Percentiles rank a stretch among this genome's conserved stretches.
These are phyloP conservation scores for Tuber borchii DNA, from an alignment of 495 filamentous ascomycete genomes.

Conservation along the genomic window DNA sequence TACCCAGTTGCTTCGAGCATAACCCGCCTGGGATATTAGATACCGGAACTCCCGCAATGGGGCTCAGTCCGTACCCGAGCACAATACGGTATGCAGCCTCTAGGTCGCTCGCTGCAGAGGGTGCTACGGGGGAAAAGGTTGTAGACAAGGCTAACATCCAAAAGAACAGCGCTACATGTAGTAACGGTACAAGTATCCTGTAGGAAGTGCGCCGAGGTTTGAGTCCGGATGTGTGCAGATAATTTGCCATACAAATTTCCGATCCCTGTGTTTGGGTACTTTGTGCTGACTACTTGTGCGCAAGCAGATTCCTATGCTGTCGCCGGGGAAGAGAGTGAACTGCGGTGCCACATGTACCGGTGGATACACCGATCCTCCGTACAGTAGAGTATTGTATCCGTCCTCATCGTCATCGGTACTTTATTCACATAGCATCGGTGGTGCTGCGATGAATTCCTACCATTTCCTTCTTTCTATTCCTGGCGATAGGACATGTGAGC, in stretches of 20 bases:
- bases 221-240: not conserved
- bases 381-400: not conserved
- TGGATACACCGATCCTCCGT: not conserved
- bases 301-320: not conserved
- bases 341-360: not conserved
- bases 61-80: not conserved
- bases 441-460: not conserved
- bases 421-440: not conserved
- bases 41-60: not conserved
- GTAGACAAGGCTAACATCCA: not conserved
- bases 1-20: not conserved
- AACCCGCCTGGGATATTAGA: not conserved
- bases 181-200: not conserved
- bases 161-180: not conserved
- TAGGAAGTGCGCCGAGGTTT: not conserved
- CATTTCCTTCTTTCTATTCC: not conserved
- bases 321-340: not conserved
- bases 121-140: not conserved
- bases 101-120: not conserved
- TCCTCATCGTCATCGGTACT: not conserved
- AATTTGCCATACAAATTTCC: not conserved
- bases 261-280: not conserved
- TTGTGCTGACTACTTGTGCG: not conserved
- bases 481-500: not conserved
- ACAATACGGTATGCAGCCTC: not conserved